These are phyloP conservation scores for Teratosphaeria nubilosa DNA, from an alignment of 2,329 filamentous ascomycete genomes.

Conservation along the genomic window DNA sequence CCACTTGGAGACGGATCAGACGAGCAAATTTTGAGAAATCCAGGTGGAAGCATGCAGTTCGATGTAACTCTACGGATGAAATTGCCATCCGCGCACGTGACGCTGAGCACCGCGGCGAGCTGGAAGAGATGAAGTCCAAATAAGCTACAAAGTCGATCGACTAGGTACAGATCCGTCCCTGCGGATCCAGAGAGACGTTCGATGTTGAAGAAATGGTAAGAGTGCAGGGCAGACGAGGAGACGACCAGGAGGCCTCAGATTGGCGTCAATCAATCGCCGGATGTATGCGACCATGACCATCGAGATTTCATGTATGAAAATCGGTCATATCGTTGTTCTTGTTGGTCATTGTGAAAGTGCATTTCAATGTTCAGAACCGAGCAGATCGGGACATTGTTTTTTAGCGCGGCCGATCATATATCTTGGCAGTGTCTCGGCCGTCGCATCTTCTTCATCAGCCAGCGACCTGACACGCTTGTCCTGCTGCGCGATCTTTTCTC, in stretches of 20 bases:
- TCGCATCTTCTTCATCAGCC: background rate
- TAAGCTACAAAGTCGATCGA: background rate
- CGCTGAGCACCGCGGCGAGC: background rate
- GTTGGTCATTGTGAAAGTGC: background rate
- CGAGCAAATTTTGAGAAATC: background rate
- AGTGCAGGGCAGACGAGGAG: background rate
- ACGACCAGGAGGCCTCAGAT: background rate
- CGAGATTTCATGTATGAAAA: background rate
- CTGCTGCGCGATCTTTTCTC: background rate
- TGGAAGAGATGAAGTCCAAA: background rate
- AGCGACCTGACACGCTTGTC: background rate
- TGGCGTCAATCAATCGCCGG: background rate
- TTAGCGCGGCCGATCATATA: background rate
- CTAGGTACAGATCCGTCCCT: background rate
- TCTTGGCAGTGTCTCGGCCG: background rate
- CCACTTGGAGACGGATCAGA: too few relatives aligned
- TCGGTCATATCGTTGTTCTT: background rate
- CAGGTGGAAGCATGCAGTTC: background rate
- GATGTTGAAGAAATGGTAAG: background rate
- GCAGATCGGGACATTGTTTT: background rate
- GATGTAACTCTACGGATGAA: too few relatives aligned
- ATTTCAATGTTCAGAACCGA: background rate
- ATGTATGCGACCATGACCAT: background rate
- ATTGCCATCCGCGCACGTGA: background rate
- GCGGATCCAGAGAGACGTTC: background rate